phyloP scores from a whole-genome alignment of 2,329 filamentous ascomycete species.

The Penicillium rolfsii region DNA sequence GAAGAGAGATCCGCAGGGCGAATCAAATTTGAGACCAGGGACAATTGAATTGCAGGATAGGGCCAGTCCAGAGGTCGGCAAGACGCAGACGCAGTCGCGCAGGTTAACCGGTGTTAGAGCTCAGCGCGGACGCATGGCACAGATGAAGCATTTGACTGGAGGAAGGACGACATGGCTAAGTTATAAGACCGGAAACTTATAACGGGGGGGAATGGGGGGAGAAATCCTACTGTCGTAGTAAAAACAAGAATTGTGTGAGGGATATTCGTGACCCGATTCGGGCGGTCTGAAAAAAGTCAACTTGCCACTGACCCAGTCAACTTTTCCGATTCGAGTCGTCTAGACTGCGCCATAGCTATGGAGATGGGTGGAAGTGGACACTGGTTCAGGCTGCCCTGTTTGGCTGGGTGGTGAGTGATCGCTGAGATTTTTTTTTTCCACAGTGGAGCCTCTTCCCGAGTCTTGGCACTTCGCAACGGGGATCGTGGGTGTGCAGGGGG shows the following conservation, averaged over 20 bases:
- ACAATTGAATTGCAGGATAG: slow-evolving; percentile 5
- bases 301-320: slow-evolving; percentile 2
- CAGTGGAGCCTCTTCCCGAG: slow-evolving; percentile 5
- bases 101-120: slow-evolving; percentile 27
- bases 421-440: slow-evolving; percentile 3
- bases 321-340: slow-evolving; percentile 2
- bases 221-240: background rate
- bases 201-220: background rate
- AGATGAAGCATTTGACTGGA: slow-evolving; percentile 30
- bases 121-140: slow-evolving; percentile 26
- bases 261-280: background rate
- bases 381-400: background rate
- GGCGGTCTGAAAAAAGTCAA: slow-evolving; percentile 4
- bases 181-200: background rate
- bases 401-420: slow-evolving; percentile 5
- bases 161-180: slow-evolving; percentile 21
- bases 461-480: background rate
- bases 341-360: slow-evolving; percentile 1
- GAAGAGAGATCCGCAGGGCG: slow-evolving; percentile 16
- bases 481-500: background rate
- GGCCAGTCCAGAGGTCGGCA: slow-evolving; percentile 17
- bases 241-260: background rate
- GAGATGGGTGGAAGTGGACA: background rate
- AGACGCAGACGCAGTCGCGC: slow-evolving; percentile 19
- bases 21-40: slow-evolving; percentile 19